phyloP scores from a whole-genome alignment of 2,329 filamentous ascomycete species.

The Clarireedia monteithiana region DNA sequence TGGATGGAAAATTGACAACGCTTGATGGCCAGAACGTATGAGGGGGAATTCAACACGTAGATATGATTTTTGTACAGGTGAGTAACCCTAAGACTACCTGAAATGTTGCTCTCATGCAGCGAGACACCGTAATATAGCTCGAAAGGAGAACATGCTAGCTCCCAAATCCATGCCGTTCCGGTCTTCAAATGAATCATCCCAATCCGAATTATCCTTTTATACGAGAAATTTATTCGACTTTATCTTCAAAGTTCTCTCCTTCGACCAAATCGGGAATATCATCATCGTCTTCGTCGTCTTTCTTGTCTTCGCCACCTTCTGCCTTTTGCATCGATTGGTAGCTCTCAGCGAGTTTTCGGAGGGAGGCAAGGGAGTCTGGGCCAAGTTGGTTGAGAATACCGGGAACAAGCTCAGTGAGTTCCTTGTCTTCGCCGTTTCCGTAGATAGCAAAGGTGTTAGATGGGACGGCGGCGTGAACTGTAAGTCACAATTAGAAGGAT shows the following conservation, averaged over 20 bases:
- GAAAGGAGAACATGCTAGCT: slow-evolving; percentile 11
- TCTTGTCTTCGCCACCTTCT: slow-evolving; percentile 67
- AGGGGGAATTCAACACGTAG: slow-evolving; percentile 18
- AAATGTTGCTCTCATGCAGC: slow-evolving; percentile 20
- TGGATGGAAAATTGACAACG: background rate
- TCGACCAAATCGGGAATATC: slow-evolving; percentile 97
- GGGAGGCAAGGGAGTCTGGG: slow-evolving; percentile 92
- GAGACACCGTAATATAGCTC: slow-evolving; percentile 14
- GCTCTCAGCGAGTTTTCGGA: slow-evolving; percentile 97
- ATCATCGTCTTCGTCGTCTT: slow-evolving; percentile 65
- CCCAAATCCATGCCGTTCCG: slow-evolving; percentile 16
- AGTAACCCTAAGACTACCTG: slow-evolving; percentile 26
- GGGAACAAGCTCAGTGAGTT: slow-evolving; percentile 97
- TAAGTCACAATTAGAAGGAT: slow-evolving; percentile 1
- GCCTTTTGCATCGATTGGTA: slow-evolving; percentile 99
- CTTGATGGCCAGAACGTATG: background rate
- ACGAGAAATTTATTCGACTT: slow-evolving; percentile 42
- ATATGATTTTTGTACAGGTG: slow-evolving; percentile 28
- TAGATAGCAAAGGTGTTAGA: slow-evolving; percentile 99
- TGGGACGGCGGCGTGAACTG: slow-evolving; percentile 94
- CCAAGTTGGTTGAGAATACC: slow-evolving; percentile 99
- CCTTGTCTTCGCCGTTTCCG: slow-evolving; percentile 97
- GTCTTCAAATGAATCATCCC: slow-evolving; percentile 10
- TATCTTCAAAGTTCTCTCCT: slow-evolving; percentile 97
- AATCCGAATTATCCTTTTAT: background rate